Base-by-base conservation (phyloP, 257 asterid genomes). In the Nicotiana noctiflora region DNA sequence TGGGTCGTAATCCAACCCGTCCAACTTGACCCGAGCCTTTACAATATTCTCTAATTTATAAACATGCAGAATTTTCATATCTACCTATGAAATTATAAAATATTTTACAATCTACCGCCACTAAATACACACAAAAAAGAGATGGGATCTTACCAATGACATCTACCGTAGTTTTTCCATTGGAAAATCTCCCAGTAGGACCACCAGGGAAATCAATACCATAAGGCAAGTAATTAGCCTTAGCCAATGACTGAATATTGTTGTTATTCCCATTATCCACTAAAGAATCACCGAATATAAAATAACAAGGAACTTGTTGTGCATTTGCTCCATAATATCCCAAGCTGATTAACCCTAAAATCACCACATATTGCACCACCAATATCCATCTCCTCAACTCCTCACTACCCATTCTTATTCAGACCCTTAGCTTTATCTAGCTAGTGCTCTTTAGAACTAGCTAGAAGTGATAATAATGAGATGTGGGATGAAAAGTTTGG, bases 261-360 rank as follows among this genome's bases (percentile, higher is more conserved):
- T 86, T 86, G 68, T 86, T 86, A 34, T 86, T 86, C 55, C 89
- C 89, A 82, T 82, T 86, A 46, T 86, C 87, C 17, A 84, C 60
- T 6, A 79, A 31, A 0, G 89, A 86, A 72, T 86, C 89, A 29
- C 89, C 89, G 68, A 86, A 86, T 10, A 86, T 65, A 77, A 83
- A 86, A 67, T 70, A 81, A 61, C 87, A 81, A 44, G 87, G 87
- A 10, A 86, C 86, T 37, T 81, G 76, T 17, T 70, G 67, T n/a
- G 78, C 83, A 25, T 79, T 70, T 27, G 64, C n/a, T 7, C 53
- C 52, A 72, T 23, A 23, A 46, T 68, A 10, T 37, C 63, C 81
- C 56, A 75, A 44, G 14, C 64, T 27, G 14, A 81, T 5, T 21
- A 79, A 60, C 70, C 63, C 82, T 46, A 61, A 61, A 61, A 61